phyloP scores from a whole-genome alignment of 306 rosid genomes.

The Gastrolobium bilobum region DNA sequence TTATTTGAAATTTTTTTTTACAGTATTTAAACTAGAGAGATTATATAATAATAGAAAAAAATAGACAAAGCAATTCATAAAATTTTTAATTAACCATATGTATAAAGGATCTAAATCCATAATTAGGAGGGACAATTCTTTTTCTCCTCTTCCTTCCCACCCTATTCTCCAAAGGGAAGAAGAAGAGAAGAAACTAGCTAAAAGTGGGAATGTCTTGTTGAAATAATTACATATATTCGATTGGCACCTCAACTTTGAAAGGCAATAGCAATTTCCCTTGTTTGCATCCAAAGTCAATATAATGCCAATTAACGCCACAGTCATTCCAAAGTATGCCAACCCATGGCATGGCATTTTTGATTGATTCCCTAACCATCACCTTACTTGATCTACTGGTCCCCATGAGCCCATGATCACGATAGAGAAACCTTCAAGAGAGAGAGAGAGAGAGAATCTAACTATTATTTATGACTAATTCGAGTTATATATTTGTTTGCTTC shows the following conservation, averaged over 20 bases:
- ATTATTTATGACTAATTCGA: slow-evolving; percentile 46
- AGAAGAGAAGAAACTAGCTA: slow-evolving; percentile 42
- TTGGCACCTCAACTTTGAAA: slow-evolving; percentile 67
- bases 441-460: slow-evolving; percentile 40
- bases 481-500: slow-evolving; percentile 37
- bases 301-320: slow-evolving; percentile 55
- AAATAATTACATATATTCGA: slow-evolving; percentile 58
- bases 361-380: slow-evolving; percentile 50
- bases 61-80: too few species aligned
- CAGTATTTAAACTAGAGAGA: too few species aligned
- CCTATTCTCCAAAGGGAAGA: slow-evolving; percentile 37
- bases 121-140: slow-evolving; percentile 44
- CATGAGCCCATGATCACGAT: slow-evolving; percentile 45
- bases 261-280: slow-evolving; percentile 60
- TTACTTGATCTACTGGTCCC: slow-evolving; percentile 59
- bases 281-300: slow-evolving; percentile 60
- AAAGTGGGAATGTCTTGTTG: slow-evolving; percentile 44
- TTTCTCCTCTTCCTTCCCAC: slow-evolving; percentile 26
- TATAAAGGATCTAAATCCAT: too few species aligned
- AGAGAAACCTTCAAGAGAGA: slow-evolving; percentile 36
- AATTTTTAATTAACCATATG: too few species aligned
- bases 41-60: too few species aligned
- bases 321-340: slow-evolving; percentile 56
- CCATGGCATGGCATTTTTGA: slow-evolving; percentile 47
- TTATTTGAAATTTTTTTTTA: too few species aligned